Evolutionary conservation across 2,329 filamentous ascomycete genomes (phyloP).

Genomic region (Monosporascus ibericus): DNA sequence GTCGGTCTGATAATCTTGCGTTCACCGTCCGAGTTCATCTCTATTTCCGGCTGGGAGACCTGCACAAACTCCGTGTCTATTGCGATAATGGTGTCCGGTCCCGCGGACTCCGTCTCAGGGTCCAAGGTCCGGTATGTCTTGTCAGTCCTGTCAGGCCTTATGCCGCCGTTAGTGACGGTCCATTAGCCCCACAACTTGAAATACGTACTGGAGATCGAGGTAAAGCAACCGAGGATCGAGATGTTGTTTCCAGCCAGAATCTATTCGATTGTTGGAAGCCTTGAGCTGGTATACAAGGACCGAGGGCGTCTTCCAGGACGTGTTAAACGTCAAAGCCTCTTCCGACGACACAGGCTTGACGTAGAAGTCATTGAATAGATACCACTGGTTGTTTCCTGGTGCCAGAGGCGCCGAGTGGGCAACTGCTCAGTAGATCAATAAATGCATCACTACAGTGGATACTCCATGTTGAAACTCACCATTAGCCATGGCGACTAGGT

Average conservation of each 20-base stretch:
- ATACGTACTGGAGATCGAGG: slow-evolving; percentile 53
- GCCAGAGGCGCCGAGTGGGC: slow-evolving; percentile 57
- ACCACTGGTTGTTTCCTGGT: slow-evolving; percentile 69
- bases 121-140: slow-evolving; percentile 57
- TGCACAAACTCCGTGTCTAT: slow-evolving; percentile 96
- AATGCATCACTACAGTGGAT: background rate
- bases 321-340: slow-evolving; percentile 84
- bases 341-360: slow-evolving; percentile 73
- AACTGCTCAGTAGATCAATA: slow-evolving; percentile 36
- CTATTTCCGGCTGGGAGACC: slow-evolving; percentile 86
- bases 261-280: slow-evolving; percentile 71
- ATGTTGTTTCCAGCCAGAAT: slow-evolving; percentile 77
- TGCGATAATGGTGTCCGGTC: slow-evolving; percentile 69
- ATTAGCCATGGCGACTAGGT: slow-evolving; percentile 88
- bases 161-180: slow-evolving; percentile 17
- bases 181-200: background rate
- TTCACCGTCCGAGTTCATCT: slow-evolving; percentile 91
- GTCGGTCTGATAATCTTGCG: slow-evolving; percentile 88
- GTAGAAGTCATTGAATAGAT: slow-evolving; percentile 95
- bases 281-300: slow-evolving; percentile 84
- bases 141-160: slow-evolving; percentile 35
- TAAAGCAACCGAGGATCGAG: slow-evolving; percentile 84
- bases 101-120: slow-evolving; percentile 56
- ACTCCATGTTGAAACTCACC: slow-evolving; percentile 41
- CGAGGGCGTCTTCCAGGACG: slow-evolving; percentile 87